Evolutionary conservation across 75 land plant species (phyloP).

Genomic region (Picea sitchensis): DNA sequence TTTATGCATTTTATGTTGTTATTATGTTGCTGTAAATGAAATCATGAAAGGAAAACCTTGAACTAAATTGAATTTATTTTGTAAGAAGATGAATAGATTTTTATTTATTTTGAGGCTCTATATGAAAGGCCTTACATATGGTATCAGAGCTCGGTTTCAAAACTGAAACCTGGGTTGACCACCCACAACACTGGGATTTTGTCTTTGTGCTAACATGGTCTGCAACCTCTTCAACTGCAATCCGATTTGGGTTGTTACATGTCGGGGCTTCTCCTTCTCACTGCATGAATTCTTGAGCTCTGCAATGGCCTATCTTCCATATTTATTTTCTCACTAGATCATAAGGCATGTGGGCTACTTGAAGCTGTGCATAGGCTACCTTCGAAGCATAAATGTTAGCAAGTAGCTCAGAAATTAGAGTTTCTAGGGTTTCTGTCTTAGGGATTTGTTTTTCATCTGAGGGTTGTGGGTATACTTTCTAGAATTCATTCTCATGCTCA

Average conservation of each 20-base stretch:
- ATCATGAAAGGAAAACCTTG: no score
- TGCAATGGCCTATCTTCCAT: slow-evolving; percentile 67
- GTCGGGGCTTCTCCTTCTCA: slow-evolving; percentile 40
- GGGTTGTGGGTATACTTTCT: slow-evolving; percentile 76
- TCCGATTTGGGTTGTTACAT: background rate
- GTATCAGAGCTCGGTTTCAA: no score
- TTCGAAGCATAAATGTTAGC: slow-evolving; percentile 58
- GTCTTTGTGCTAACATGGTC: no score
- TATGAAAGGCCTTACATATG: no score
- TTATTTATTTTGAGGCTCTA: no score
- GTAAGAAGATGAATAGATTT: no score
- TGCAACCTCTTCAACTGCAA: no score
- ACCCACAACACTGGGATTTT: no score
- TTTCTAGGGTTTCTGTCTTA: slow-evolving; percentile 50
- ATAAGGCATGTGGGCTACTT: slow-evolving; percentile 75
- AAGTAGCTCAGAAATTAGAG: slow-evolving; percentile 53
- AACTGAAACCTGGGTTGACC: no score
- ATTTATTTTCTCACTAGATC: slow-evolving; percentile 66
- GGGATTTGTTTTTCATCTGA: slow-evolving; percentile 26
- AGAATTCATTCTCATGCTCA: slow-evolving; percentile 29
- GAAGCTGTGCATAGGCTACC: slow-evolving; percentile 67
- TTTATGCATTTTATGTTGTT: no score
- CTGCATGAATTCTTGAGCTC: slow-evolving; percentile 70
- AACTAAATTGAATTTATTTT: no score
- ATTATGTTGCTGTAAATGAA: no score